Evolutionary conservation across 2,329 filamentous ascomycete genomes (phyloP), one percentile per base, ranked within the genome.

Genomic region (Apiospora rasikravindrae): DNA sequence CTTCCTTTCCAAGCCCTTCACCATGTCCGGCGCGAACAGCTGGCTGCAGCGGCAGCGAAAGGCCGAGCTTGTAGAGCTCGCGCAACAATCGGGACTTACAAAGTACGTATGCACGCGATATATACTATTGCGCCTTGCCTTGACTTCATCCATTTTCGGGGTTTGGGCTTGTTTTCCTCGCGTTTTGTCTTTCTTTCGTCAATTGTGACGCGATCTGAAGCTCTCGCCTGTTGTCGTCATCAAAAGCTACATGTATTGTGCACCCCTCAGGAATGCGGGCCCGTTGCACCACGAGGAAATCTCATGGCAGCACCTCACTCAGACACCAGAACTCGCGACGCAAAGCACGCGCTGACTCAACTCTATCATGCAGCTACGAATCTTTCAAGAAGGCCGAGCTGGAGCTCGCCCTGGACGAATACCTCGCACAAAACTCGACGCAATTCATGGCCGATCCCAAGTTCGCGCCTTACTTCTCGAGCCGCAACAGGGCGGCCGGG

Each of bases 11-110:
- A 44, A 78, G 64, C 79, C 77, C 72, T 71, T 75, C 75, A 88
- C 81, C 77, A 93, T 93, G 91, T 90, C 90, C 74, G 84, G 84
- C 77, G 84, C 84, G 76, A 90, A 92, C 80, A 89, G 90, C 77
- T 97, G 93, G 90, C 88, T 98, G 81, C 89, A 91, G 82, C 88
- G 89, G 82, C 93, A 96, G 88, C 92, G 93, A 86, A 97, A 97
- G 88, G 88, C 87, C 77, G 94, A 96, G 75, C 89, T 98, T 71
- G 82, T 90, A 77, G 92, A 93, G 74, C 87, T 97, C 74, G 94
- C 94, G 73, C 89, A 93, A 76, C 84, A 87, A 67, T 88, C 93
- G 74, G 92, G 92, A 72, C 85, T 96, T 71, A 87, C 89, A 80
- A 89, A 93, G 94, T 97, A 90, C 79, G 91, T 88, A 74, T 71